Evolutionary conservation across 2,329 filamentous ascomycete genomes (phyloP), one percentile per base, ranked within the genome.

Genomic region (Talaromyces marneffei): DNA sequence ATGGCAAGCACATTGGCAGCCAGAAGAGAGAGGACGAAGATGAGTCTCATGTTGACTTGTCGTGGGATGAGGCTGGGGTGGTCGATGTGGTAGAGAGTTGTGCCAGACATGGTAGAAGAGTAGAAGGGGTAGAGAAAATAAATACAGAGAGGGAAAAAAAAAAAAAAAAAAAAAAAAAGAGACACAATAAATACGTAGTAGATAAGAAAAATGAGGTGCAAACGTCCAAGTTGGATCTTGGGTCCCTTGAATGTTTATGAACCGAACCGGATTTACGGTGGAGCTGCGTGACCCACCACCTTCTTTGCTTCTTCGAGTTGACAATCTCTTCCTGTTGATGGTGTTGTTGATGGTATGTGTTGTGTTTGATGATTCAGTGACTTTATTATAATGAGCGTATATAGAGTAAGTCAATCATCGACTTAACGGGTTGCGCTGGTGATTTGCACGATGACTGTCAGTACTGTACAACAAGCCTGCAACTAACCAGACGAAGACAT

Each of bases 1-100:
- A 29, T 23, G 29, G 60, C 60, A 44, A 58, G 57, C 56, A 55
- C 60, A 35, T 40, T 46, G 48, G 50, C 46, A 27, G 56, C 48
- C 5, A 62, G 56, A 8, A 62, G 39, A 44, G 60, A 46, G 37
- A 62, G 29, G 48, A 59, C 12, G 48, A 62, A 33, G 50, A 62
- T 46, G 39, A 54, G 42, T 57, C 42, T 59, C 55, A 59, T 59
- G n/a, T 53, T 52, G 55, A 23, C 52, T 40, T 42, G 53, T 5
- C 33, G 14, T 23, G 33, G 16, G 42, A 25, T 52, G 59, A 53
- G 27, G 42, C 14, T 16, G 18, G 18, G 12, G 31, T 35, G 18
- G 20, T 53, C 20, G 27, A 35, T 53, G 50, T 35, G 57, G 27
- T 40, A 2, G 25, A 20, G 37, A 31, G 29, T 31, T 8, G 42